These are phyloP conservation scores for Gossypium schwendimanii DNA, from an alignment of 441 rosid species.

Conservation along the genomic window DNA sequence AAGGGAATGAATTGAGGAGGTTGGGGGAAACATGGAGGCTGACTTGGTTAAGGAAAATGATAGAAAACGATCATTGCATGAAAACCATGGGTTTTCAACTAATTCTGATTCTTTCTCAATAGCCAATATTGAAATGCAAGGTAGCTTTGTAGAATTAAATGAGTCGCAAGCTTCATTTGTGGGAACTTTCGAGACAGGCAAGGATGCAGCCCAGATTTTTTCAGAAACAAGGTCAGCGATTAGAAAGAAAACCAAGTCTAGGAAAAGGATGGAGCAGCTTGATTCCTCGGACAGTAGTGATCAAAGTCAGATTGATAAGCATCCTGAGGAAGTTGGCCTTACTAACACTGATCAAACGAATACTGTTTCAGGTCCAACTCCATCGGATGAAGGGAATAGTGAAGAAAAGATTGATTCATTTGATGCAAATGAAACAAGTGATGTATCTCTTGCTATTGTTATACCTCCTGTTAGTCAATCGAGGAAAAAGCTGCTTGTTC, in stretches of 20 bases:
- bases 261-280: conserved; percentile 7
- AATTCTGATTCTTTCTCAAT: conserved; percentile 11
- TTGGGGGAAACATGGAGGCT: conserved; percentile 17
- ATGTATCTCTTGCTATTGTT: conserved; percentile 16
- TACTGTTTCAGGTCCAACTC: conserved; percentile 13
- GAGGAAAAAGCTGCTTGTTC: conserved; percentile 57
- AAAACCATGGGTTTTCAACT: conserved; percentile 12
- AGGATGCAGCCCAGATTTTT: conserved; percentile 15
- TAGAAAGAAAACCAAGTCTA: conserved; percentile 9
- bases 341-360: neutral
- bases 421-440: conserved; percentile 12
- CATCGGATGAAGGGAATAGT: conserved; percentile 17
- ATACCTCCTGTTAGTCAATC: conserved; percentile 12
- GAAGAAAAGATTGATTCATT: conserved; percentile 14
- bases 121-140: conserved; percentile 9
- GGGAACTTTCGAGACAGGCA: conserved; percentile 8
- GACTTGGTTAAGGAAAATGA: conserved; percentile 13
- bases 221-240: conserved; percentile 7
- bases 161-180: conserved; percentile 14
- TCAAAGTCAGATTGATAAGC: conserved; percentile 13
- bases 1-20: conserved; percentile 6
- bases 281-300: conserved; percentile 8
- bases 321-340: conserved; percentile 21
- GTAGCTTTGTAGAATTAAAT: conserved; percentile 12
- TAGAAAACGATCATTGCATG: conserved; percentile 10